phyloP scores from a whole-genome alignment of 2,329 filamentous ascomycete species.

The Acrodontium crateriforme region DNA sequence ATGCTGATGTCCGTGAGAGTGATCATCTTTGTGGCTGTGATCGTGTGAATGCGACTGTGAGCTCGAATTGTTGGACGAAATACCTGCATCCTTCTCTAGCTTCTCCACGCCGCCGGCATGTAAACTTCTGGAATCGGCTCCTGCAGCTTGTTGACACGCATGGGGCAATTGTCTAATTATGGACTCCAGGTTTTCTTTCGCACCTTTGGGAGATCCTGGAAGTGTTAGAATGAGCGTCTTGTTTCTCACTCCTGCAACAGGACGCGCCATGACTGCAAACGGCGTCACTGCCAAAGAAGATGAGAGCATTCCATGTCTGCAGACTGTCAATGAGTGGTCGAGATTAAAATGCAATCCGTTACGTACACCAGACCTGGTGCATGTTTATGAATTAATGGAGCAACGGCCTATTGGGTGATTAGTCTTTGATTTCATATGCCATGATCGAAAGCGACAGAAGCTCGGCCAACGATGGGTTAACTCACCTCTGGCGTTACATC shows the following conservation, averaged over 20 bases:
- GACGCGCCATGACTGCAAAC: constrained; percentile 93
- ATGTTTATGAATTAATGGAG: constrained; percentile 64
- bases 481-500: constrained; percentile 83
- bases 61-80: constrained; percentile 7
- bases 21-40: constrained; percentile 22
- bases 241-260: constrained; percentile 76
- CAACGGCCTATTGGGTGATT: constrained; percentile 49
- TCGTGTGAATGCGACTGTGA: constrained; percentile 13
- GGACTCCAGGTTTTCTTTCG: constrained; percentile 81
- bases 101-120: constrained; percentile 73
- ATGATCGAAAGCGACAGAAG: background rate
- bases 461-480: too few relatives aligned
- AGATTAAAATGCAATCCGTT: too few relatives aligned
- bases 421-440: background rate
- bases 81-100: constrained; percentile 68
- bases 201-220: constrained; percentile 89
- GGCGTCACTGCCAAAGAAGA: constrained; percentile 75
- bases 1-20: constrained; percentile 31
- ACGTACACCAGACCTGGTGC: constrained; percentile 70
- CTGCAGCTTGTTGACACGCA: constrained; percentile 80
- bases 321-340: too few relatives aligned
- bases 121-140: constrained; percentile 63
- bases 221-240: constrained; percentile 74
- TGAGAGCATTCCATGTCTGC: constrained; percentile 78
- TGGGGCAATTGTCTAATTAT: constrained; percentile 85